Evolutionary conservation across 495 filamentous ascomycete species (phyloP).

Genomic region (Talaromyces liani): DNA sequence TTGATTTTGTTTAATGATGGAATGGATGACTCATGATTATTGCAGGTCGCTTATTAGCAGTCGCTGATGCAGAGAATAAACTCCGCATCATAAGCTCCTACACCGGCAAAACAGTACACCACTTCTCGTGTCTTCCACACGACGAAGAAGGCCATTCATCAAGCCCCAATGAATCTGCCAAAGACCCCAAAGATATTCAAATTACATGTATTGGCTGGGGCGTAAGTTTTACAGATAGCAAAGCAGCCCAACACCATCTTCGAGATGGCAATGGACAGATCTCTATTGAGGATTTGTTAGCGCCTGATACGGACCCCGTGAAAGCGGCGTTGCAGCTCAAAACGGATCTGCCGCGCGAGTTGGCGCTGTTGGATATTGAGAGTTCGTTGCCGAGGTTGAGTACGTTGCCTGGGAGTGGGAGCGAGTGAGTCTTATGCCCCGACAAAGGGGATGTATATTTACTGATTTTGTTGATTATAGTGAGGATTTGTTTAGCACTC

Average conservation of each 20-base stretch:
- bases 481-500: constrained; percentile 65
- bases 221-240: constrained; percentile 56
- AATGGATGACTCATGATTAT: not conserved
- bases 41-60: constrained; percentile 64
- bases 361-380: constrained; percentile 73
- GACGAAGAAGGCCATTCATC: constrained; percentile 11
- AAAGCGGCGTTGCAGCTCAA: constrained; percentile 34
- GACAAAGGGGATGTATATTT: not conserved
- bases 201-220: constrained; percentile 70
- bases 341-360: constrained; percentile 65
- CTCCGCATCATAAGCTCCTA: constrained; percentile 67
- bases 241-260: constrained; percentile 34
- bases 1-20: not conserved
- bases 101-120: constrained; percentile 69
- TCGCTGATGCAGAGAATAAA: constrained; percentile 65
- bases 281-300: constrained; percentile 35
- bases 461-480: constrained; percentile 27
- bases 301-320: constrained; percentile 29
- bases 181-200: constrained; percentile 23
- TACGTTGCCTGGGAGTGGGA: constrained; percentile 51
- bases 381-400: constrained; percentile 74
- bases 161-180: constrained; percentile 7
- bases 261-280: constrained; percentile 32
- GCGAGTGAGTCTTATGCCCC: constrained; percentile 21
- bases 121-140: constrained; percentile 19